phyloP scores from a whole-genome alignment of 495 filamentous ascomycete genomes.

The Penicillium simplicissimum region DNA sequence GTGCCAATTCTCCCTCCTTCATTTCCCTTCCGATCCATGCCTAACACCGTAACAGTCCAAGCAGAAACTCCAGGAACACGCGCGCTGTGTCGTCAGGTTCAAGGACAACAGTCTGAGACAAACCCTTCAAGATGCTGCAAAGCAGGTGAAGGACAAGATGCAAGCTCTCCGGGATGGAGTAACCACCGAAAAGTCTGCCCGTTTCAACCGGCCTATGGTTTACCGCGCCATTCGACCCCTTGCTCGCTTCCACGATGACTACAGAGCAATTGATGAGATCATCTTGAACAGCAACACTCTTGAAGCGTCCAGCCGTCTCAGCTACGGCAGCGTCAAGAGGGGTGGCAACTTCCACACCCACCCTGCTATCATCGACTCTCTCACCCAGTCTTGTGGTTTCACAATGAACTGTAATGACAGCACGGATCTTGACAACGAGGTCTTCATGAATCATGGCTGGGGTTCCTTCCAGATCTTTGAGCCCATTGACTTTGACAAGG shows the following conservation, averaged over 20 bases:
- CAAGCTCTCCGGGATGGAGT: conserved; percentile 1
- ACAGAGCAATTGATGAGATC: conserved; percentile 50
- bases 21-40: not conserved
- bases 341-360: conserved; percentile 7
- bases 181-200: not conserved
- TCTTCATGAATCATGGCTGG: conserved; percentile 48
- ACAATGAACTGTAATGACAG: conserved; percentile 54
- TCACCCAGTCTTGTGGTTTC: conserved; percentile 54
- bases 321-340: conserved; percentile 24
- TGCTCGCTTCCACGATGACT: conserved; percentile 2
- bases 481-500: conserved; percentile 20
- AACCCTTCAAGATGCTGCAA: not conserved
- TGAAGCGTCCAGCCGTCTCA: conserved; percentile 40
- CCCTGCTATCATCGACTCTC: conserved; percentile 49
- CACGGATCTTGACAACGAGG: conserved; percentile 45
- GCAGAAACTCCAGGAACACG: conserved; percentile 17
- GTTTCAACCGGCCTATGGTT: conserved; percentile 1
- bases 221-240: not conserved
- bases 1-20: not conserved
- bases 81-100: not conserved
- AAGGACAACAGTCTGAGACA: not conserved
- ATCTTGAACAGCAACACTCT: conserved; percentile 30
- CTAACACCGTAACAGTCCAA: conserved; percentile 8
- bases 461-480: conserved; percentile 35
- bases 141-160: conserved; percentile 15